Evolutionary conservation across 2,329 filamentous ascomycete species (phyloP).

Genomic region (Arthrobotrys iridis): DNA sequence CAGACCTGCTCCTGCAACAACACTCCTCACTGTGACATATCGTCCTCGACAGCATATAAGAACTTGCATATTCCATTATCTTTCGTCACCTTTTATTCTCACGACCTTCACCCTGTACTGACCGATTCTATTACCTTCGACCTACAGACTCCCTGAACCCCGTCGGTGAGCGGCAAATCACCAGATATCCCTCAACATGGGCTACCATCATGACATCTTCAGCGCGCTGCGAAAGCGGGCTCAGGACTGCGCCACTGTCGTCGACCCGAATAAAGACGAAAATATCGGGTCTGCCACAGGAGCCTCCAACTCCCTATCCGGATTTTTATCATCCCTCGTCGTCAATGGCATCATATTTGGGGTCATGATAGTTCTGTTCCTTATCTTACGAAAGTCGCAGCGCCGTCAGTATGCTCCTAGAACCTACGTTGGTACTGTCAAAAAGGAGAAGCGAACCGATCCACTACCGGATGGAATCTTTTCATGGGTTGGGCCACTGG

Average conservation of each 20-base stretch:
- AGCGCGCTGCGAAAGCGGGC: slow-evolving; percentile 35
- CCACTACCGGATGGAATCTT: slow-evolving; percentile 42
- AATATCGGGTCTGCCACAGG: slow-evolving; percentile 59
- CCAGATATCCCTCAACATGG: slow-evolving; percentile 38
- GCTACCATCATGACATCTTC: slow-evolving; percentile 51
- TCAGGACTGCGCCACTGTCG: slow-evolving; percentile 25
- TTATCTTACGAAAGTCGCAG: slow-evolving; percentile 65
- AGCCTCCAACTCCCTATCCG: slow-evolving; percentile 62
- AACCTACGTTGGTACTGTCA: slow-evolving; percentile 68
- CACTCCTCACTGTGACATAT: neutral
- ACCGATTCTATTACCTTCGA: neutral
- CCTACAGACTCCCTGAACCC: slow-evolving; percentile 2
- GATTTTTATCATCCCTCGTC: slow-evolving; percentile 65
- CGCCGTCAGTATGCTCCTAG: slow-evolving; percentile 67
- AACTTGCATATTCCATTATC: neutral
- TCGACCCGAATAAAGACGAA: slow-evolving; percentile 56
- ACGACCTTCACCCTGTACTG: neutral
- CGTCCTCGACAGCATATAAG: neutral
- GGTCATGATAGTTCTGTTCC: slow-evolving; percentile 65
- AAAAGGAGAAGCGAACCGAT: slow-evolving; percentile 58
- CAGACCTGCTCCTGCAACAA: slow-evolving; percentile 30
- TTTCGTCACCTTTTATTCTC: neutral
- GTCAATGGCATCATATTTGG: slow-evolving; percentile 63
- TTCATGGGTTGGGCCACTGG: slow-evolving; percentile 35
- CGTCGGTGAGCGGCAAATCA: slow-evolving; percentile 52